Percentiles rank a stretch among this genome's conserved stretches.
Evolutionary conservation across 768 basidiomycete species (phyloP).

Genomic region (Lactifluus volemus): DNA sequence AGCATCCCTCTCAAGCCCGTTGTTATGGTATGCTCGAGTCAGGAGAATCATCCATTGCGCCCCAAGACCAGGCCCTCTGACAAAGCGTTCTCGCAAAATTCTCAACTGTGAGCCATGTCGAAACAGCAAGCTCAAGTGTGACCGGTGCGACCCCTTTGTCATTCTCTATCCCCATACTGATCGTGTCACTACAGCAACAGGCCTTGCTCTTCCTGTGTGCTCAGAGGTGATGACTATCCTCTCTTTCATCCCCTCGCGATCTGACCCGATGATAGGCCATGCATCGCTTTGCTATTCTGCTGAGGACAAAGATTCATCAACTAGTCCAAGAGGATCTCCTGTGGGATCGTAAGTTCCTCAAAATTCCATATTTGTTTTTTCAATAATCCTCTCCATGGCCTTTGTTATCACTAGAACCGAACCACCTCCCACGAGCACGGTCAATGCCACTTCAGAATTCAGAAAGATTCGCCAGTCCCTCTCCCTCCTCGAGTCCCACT

Average conservation of each 20-base stretch:
- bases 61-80: conserved; percentile 14
- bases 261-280: conserved; percentile 12
- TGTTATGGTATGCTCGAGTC: conserved; percentile 19
- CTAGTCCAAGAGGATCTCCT: conserved; percentile 10
- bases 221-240: conserved; percentile 6
- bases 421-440: background rate
- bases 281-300: conserved; percentile 18
- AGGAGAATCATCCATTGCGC: conserved; percentile 18
- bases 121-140: conserved; percentile 21
- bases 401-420: background rate
- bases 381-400: background rate
- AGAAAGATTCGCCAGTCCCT: conserved; percentile 20
- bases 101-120: conserved; percentile 20
- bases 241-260: background rate
- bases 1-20: conserved; percentile 9
- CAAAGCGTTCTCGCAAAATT: conserved; percentile 18
- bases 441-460: conserved; percentile 18
- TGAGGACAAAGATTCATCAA: conserved; percentile 17
- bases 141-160: conserved; percentile 4
- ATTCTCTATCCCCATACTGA: background rate
- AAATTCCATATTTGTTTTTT: too few species aligned
- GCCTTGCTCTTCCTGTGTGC: conserved; percentile 19
- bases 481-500: conserved; percentile 18
- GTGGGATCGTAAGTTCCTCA: conserved; percentile 7
- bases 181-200: conserved; percentile 7